phyloP scores from a whole-genome alignment of 208 protist genomes.

The Lotmaria passim region DNA sequence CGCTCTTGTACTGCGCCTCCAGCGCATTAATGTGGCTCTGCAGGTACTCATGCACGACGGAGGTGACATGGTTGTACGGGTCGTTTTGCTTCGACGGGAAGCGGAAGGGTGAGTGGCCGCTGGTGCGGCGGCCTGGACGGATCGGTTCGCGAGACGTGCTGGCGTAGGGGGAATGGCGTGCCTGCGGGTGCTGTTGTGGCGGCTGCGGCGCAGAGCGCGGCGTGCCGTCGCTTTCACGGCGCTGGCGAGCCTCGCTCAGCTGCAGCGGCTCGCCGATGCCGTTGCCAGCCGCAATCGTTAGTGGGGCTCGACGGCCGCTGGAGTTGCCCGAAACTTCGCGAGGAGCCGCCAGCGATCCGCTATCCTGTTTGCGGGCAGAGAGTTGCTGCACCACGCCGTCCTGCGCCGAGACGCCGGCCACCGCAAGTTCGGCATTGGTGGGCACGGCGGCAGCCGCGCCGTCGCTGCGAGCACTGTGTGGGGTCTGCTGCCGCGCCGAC shows the following conservation, averaged over 20 bases:
- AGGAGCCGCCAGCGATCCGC: constrained; percentile 39
- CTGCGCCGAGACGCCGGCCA: constrained; percentile 32
- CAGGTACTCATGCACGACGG: constrained; percentile 61
- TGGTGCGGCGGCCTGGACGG: constrained; percentile 11
- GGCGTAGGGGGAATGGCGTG: neutral
- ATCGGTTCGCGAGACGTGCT: constrained; percentile 17
- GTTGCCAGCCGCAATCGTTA: constrained; percentile 11
- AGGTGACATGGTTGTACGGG: constrained; percentile 59
- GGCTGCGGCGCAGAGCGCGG: neutral
- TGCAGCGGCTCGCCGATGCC: constrained; percentile 11
- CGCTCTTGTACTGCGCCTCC: constrained; percentile 47
- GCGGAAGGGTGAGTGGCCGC: neutral
- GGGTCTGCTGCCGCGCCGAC: constrained; percentile 16
- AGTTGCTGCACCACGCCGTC: constrained; percentile 58
- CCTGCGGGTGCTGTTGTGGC: constrained; percentile 10
- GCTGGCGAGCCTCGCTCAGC: constrained; percentile 17
- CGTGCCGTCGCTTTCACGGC: constrained; percentile 2
- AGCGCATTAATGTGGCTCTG: constrained; percentile 48
- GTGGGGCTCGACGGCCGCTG: constrained; percentile 4
- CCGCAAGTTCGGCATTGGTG: constrained; percentile 23
- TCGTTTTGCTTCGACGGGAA: constrained; percentile 19
- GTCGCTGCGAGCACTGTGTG: constrained; percentile 12
- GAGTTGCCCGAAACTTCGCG: constrained; percentile 21
- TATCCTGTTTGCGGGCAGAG: constrained; percentile 32
- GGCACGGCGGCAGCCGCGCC: neutral